Evolutionary conservation across 2,329 filamentous ascomycete genomes (phyloP).

Genomic region (Ramichloridium luteum): DNA sequence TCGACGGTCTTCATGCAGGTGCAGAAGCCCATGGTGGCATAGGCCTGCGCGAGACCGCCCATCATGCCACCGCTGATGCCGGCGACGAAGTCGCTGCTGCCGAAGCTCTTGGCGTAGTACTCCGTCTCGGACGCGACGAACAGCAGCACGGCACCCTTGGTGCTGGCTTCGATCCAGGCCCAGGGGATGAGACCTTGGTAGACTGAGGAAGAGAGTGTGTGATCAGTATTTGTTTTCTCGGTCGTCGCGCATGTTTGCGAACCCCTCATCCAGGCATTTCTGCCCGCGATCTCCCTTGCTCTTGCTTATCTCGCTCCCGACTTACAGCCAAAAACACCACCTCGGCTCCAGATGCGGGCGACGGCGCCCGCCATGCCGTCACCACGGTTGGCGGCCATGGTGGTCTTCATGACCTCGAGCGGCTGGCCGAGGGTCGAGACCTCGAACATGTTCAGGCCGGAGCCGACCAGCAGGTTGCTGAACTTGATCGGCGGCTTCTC

Average conservation of each 20-base stretch:
- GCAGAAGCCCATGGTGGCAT: constrained; percentile 99
- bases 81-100: constrained; percentile 73
- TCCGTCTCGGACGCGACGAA: constrained; percentile 98
- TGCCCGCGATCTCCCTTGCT: not conserved
- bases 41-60: constrained; percentile 92
- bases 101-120: constrained; percentile 68
- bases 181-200: constrained; percentile 99
- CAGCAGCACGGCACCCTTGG: constrained; percentile 96
- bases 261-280: no score
- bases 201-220: constrained; percentile 45
- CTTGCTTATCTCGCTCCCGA: constrained; percentile 16
- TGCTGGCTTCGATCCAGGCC: constrained; percentile 99
- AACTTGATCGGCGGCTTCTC: constrained; percentile 99
- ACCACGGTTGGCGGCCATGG: constrained; percentile 92
- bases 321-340: constrained; percentile 89
- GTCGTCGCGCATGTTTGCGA: no score
- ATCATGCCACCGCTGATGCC: constrained; percentile 87
- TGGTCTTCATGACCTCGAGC: constrained; percentile 97
- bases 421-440: constrained; percentile 65
- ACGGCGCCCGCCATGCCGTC: constrained; percentile 78
- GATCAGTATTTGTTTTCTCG: no score
- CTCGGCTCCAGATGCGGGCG: constrained; percentile 80
- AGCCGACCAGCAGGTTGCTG: constrained; percentile 91
- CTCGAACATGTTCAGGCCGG: constrained; percentile 92
- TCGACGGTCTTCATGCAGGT: constrained; percentile 99